Percentiles rank a stretch among this genome's conserved stretches.
Evolutionary conservation across 169 alveolate species (phyloP).

Genomic region (Cyclospora cayetanensis): DNA sequence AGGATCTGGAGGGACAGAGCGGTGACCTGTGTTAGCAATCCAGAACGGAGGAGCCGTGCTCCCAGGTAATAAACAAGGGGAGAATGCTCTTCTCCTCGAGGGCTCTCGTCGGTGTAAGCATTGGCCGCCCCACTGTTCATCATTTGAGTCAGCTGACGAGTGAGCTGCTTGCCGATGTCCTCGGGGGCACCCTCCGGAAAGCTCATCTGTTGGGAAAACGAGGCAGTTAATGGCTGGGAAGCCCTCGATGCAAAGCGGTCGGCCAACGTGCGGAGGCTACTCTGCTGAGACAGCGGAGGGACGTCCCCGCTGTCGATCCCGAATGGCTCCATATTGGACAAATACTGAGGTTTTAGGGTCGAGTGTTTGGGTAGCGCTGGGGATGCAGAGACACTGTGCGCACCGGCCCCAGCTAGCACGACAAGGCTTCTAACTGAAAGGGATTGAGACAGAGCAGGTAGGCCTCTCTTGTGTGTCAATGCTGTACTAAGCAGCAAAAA

Average conservation of each 20-base stretch:
- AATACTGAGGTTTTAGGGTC: not conserved
- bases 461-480: too few relatives aligned
- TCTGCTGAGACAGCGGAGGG: not conserved
- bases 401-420: too few relatives aligned
- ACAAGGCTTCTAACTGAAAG: too few relatives aligned
- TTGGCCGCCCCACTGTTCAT: not conserved
- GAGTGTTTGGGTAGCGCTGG: too few relatives aligned
- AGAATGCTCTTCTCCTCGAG: constrained; percentile 88
- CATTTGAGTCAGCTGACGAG: not conserved
- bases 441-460: too few relatives aligned
- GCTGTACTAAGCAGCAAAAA: too few relatives aligned
- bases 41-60: constrained; percentile 82
- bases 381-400: too few relatives aligned
- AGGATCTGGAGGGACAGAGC: constrained; percentile 84
- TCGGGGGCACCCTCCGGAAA: not conserved
- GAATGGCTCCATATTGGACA: not conserved
- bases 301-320: not conserved
- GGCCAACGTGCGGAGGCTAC: too few relatives aligned
- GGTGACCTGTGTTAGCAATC: constrained; percentile 81
- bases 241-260: not conserved
- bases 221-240: not conserved
- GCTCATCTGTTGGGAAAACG: not conserved
- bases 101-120: constrained; percentile 75
- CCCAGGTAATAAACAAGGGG: constrained; percentile 84
- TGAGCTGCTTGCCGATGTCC: constrained; percentile 17